phyloP scores from a whole-genome alignment of 495 filamentous ascomycete species.

The Tuber aestivum region DNA sequence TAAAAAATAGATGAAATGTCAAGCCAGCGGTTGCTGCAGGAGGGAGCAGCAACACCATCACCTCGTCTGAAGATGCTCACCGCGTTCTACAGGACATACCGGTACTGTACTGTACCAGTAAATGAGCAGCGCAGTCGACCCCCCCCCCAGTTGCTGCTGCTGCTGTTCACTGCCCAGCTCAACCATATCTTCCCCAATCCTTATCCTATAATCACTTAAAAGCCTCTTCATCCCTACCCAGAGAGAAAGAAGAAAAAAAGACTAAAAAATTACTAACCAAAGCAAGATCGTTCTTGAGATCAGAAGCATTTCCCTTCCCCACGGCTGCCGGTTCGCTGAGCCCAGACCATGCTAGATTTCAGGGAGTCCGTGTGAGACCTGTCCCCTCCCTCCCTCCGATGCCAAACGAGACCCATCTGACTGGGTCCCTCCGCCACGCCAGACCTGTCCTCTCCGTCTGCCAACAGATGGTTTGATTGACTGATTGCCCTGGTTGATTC shows the following conservation, averaged over 20 bases:
- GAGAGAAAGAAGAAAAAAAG: not conserved
- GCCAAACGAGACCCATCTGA: conserved; percentile 36
- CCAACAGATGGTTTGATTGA: not conserved
- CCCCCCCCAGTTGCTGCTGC: not conserved
- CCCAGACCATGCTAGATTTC: conserved; percentile 19
- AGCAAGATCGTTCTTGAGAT: not conserved
- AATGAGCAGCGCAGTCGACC: conserved; percentile 1
- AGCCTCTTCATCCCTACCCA: not conserved
- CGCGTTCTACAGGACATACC: not conserved
- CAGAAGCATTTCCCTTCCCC: not conserved
- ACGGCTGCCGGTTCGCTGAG: not conserved
- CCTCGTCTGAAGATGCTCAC: conserved; percentile 2
- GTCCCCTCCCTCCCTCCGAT: conserved; percentile 5
- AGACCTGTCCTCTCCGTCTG: not conserved
- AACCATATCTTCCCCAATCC: conserved; percentile 2
- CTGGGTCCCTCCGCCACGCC: conserved; percentile 21
- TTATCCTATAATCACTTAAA: not conserved
- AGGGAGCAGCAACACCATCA: conserved; percentile 4
- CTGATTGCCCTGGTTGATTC: not conserved
- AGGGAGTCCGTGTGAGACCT: conserved; percentile 34
- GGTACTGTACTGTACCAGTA: not conserved
- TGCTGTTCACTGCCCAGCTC: not conserved
- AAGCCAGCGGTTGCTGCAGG: not conserved
- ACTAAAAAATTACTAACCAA: not conserved
- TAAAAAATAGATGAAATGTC: not conserved